phyloP scores from a whole-genome alignment of 768 basidiomycete species.

The Macrolepiota dolichaula region DNA sequence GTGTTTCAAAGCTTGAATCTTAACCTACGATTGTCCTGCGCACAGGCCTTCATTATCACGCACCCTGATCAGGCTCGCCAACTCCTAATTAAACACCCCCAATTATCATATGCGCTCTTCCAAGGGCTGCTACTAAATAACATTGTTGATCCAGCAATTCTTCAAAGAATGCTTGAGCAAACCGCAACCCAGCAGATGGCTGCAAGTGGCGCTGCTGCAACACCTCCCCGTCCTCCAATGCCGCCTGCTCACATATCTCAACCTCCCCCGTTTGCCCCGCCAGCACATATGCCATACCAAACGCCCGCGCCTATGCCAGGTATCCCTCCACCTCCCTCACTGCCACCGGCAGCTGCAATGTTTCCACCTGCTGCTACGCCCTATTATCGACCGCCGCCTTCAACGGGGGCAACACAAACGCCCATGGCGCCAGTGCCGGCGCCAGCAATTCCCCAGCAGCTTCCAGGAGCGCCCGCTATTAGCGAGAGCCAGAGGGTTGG shows the following conservation, averaged over 20 bases:
- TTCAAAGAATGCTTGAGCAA: slow-evolving; percentile 64
- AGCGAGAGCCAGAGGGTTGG: slow-evolving; percentile 48
- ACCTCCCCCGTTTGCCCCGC: slow-evolving; percentile 34
- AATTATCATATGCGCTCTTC: slow-evolving; percentile 94
- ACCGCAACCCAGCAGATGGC: slow-evolving; percentile 23
- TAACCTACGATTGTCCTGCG: slow-evolving; percentile 1
- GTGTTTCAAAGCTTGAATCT: slow-evolving; percentile 12
- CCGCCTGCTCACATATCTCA: slow-evolving; percentile 43
- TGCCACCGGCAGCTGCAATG: slow-evolving; percentile 25
- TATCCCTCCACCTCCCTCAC: slow-evolving; percentile 23
- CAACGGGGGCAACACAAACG: neutral
- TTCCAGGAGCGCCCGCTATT: slow-evolving; percentile 36
- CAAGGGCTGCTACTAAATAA: slow-evolving; percentile 92
- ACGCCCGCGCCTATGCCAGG: slow-evolving; percentile 29
- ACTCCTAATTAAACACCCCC: slow-evolving; percentile 81
- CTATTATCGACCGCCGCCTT: slow-evolving; percentile 17
- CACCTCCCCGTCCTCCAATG: slow-evolving; percentile 22
- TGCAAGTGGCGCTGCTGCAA: slow-evolving; percentile 15
- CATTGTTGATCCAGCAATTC: slow-evolving; percentile 83
- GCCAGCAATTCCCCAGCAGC: slow-evolving; percentile 25
- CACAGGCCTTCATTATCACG: slow-evolving; percentile 85
- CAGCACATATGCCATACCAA: slow-evolving; percentile 28
- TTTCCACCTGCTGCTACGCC: slow-evolving; percentile 29
- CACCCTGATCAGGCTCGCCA: slow-evolving; percentile 87
- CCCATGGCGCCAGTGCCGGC: slow-evolving; percentile 21